Conservation (phyloP, 1,139 yeast genomes). For the Pichia sp. region DNA sequence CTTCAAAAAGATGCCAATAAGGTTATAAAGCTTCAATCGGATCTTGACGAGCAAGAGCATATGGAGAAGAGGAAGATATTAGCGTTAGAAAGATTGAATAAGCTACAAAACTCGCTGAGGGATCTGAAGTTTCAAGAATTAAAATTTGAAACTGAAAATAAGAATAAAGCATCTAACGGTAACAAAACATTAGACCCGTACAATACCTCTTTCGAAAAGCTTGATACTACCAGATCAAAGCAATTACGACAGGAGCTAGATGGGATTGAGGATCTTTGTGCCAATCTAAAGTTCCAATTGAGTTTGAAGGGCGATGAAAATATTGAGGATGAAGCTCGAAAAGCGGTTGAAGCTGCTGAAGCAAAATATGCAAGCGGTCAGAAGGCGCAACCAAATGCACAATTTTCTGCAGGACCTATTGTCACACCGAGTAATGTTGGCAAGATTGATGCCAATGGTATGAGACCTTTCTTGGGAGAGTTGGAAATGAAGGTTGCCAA, state of each 20-base stretch:
- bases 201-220: constrained; percentile 3
- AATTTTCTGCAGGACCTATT: constrained; percentile 23
- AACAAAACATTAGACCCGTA: constrained; percentile 37
- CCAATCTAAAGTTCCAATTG: constrained; percentile 25
- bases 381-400: constrained; percentile 26
- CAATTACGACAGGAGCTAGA: constrained; percentile 22
- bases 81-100: constrained; percentile 65
- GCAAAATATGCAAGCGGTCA: constrained; percentile 50
- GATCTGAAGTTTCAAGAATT: constrained; percentile 56
- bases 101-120: constrained; percentile 56
- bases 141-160: constrained; percentile 15
- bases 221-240: constrained; percentile 19
- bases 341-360: constrained; percentile 38
- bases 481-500: constrained; percentile 48
- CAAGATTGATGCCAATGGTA: constrained; percentile 22
- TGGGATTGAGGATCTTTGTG: constrained; percentile 26
- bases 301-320: constrained; percentile 22
- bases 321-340: constrained; percentile 22
- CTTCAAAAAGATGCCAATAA: constrained; percentile 72
- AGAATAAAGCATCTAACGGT: background rate
- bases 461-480: constrained; percentile 54
- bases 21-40: constrained; percentile 58
- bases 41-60: constrained; percentile 47
- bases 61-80: constrained; percentile 53
- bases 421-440: constrained; percentile 30